Base-by-base conservation (phyloP, 495 filamentous ascomycete genomes). In the Lophiotrema nucula region DNA sequence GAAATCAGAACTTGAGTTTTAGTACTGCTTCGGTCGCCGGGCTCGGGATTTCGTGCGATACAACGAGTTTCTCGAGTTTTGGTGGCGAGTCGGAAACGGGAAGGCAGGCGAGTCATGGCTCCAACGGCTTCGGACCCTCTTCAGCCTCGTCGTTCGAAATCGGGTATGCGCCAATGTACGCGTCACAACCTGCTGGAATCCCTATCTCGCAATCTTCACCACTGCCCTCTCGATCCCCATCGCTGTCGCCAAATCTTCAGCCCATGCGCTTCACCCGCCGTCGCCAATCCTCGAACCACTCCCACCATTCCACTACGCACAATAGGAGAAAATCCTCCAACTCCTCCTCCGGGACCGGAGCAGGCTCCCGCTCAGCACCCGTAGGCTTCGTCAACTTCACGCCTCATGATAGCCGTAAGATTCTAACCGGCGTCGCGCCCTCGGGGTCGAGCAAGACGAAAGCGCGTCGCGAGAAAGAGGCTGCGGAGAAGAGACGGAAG, bases 371-470 rank as follows among this genome's bases (percentile, higher is more conserved):
- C 22, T 28, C 47, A 8, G 26, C 35, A 11, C 16, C 38, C 28
- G 51, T 87, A 37, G 84, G 83, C 1, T 98, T 98, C 66, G 89
- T 95, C 52, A 97, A 97, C 70, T 96, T 86, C 73, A 96, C 91
- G n/a, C 83, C 90, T 0, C 67, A 78, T 13, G 95, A 98, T 70
- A 86, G 83, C 69, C 76, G 79, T 31, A 83, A 85, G 68, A 89
- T 98, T 19, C 79, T 98, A 68, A 89, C 82, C 15, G 92, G 92
- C 4, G 93, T 98, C 10, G 93, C 93, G 47, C 93, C 93, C 13
- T 88, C 83, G 47, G 93, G 93, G 31, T 89, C 84, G 63, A 88
- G 83, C 47, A 97, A 97, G 79, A 98, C 93, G 24, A 97, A 96
- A 68, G 90, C 90, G 43, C 74, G 92, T 38, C 75, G 93, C 56